Evolutionary conservation across 1,284 basidiomycete genomes (phyloP), one percentile per base, ranked within the genome.

Genomic region (Sanghuangporus baumii): DNA sequence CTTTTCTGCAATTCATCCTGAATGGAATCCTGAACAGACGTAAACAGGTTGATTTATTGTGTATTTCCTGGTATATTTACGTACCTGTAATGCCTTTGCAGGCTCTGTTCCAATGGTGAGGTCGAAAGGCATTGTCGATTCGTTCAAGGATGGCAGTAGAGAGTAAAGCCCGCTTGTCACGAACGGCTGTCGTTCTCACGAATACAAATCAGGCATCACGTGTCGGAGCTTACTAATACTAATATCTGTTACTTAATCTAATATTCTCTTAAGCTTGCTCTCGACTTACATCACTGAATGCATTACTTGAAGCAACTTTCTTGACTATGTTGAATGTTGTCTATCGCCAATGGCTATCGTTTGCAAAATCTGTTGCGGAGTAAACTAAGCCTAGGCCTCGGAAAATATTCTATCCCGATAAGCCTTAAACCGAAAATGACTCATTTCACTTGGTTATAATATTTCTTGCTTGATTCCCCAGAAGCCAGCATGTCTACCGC

Each of bases 51-150:
- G 47, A 56, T 40, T 43, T 52, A 12, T 57, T 26, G 46, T 55
- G 11, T 20, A 48, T 12, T 62, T 3, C 54, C 20, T 57, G 43
- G 1, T 12, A 31, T 16, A n/a, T 14, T 34, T 40, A 72, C 78
- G 51, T 70, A 89, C 89, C 76, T 91, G 88, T 20, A 92, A 81
- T 54, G 82, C 76, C 54, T 76, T 76, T n/a, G 89, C 87, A 66
- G 88, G 85, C 67, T 91, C 89, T 66, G 89, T 91, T 63, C 87
- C 86, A 74, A 92, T 91, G 57, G 82, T 86, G 57, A 92, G 81
- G 72, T 88, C 88, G 70, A 88, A 90, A 37, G 84, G 77, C 89
- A 90, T 90, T 37, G 67, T 77, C 1, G 46, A 40, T 55, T 55
- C 50, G n/a, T 46, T 58, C 37, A 55, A 57, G 37, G 61, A 58